These are phyloP conservation scores for Cicer pinnatifidum DNA, from an alignment of 306 rosid species.

Conservation along the genomic window DNA sequence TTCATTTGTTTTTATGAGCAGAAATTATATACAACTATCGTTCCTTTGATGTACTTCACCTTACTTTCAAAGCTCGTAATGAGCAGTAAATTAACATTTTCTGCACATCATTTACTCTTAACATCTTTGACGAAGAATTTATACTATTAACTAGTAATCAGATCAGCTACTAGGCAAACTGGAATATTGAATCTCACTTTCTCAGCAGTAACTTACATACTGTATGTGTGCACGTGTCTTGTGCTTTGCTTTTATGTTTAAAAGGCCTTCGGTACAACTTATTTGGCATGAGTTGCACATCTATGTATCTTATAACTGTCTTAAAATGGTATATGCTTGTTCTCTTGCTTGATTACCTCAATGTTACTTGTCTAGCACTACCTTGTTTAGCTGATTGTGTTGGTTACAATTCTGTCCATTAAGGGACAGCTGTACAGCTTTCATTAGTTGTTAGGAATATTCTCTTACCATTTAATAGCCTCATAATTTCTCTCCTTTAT, in stretches of 20 bases:
- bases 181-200: conserved; percentile 3
- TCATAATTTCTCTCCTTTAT: no score
- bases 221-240: conserved; percentile 4
- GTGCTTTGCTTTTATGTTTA: neutral
- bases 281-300: conserved; percentile 32
- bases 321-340: conserved; percentile 24
- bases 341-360: conserved; percentile 41
- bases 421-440: no score
- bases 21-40: conserved; percentile 3
- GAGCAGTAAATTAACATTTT: conserved; percentile 14
- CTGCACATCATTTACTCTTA: neutral
- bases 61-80: conserved; percentile 30
- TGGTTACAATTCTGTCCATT: no score
- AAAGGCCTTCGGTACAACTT: conserved; percentile 9
- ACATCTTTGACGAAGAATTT: conserved; percentile 14
- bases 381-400: conserved; percentile 40
- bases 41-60: conserved; percentile 20
- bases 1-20: conserved; percentile 18
- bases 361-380: conserved; percentile 14
- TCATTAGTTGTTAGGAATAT: no score
- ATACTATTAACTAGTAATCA: neutral
- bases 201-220: conserved; percentile 21
- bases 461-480: no score
- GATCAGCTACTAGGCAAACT: conserved; percentile 13
- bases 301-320: neutral